phyloP scores from a whole-genome alignment of 1,139 yeast species.

The Pichia sp. region DNA sequence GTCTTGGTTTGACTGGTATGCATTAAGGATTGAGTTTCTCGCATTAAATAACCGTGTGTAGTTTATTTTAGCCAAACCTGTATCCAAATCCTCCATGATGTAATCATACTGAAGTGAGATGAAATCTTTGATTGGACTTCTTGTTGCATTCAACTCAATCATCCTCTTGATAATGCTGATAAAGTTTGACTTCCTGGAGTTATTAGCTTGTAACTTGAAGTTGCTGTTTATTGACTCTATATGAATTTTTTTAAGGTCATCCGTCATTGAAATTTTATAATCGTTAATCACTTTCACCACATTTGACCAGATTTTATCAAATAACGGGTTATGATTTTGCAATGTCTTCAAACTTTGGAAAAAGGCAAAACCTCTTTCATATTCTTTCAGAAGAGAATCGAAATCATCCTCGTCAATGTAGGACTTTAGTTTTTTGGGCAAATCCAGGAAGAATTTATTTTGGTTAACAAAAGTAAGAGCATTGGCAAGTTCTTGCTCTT shows the following conservation, averaged over 20 bases:
- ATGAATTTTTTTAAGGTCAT: constrained; percentile 42
- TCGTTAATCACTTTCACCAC: constrained; percentile 60
- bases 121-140: constrained; percentile 66
- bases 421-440: constrained; percentile 58
- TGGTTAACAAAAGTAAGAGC: constrained; percentile 61
- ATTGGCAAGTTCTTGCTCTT: constrained; percentile 54
- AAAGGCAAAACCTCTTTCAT: constrained; percentile 50
- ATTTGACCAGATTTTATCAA: constrained; percentile 60
- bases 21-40: constrained; percentile 30
- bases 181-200: constrained; percentile 40
- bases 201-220: constrained; percentile 22
- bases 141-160: constrained; percentile 54
- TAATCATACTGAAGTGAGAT: constrained; percentile 44
- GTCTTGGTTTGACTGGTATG: constrained; percentile 18
- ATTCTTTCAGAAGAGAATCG: constrained; percentile 66
- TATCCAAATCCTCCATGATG: constrained; percentile 37
- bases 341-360: constrained; percentile 22
- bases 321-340: constrained; percentile 21
- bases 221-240: constrained; percentile 27
- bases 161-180: constrained; percentile 54
- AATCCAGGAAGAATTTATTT: constrained; percentile 62
- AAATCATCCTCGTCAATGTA: constrained; percentile 60
- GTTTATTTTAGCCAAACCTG: constrained; percentile 36
- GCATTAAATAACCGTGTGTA: constrained; percentile 32
- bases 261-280: constrained; percentile 63